phyloP scores from a whole-genome alignment of 2,329 filamentous ascomycete genomes.

The Bipolaris bicolor region DNA sequence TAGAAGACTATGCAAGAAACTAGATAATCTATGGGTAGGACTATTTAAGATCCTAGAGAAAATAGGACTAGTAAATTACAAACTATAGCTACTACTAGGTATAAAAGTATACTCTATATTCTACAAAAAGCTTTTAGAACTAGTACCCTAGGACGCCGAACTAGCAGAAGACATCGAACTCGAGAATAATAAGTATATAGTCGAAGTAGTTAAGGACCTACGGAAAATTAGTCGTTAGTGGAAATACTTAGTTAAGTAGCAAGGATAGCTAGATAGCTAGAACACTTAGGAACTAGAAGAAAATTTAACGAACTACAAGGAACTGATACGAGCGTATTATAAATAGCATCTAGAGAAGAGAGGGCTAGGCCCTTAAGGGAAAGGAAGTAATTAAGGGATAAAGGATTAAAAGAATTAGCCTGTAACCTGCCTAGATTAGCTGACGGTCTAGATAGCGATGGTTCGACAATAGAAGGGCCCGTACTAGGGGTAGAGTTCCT shows the following conservation, averaged over 20 bases:
- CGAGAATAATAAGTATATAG: background rate
- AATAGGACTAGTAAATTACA: background rate
- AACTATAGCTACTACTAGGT: background rate
- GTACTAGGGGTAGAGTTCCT: too few relatives aligned
- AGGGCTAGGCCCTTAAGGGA: too few relatives aligned
- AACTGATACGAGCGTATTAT: too few relatives aligned
- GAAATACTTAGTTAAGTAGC: background rate
- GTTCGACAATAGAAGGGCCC: too few relatives aligned
- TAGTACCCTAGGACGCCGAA: background rate
- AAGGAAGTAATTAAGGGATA: too few relatives aligned
- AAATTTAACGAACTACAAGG: background rate
- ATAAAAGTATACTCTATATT: background rate
- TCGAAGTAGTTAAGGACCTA: background rate
- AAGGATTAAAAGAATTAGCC: too few relatives aligned
- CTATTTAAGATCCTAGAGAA: background rate
- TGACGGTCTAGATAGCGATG: too few relatives aligned
- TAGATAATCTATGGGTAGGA: background rate
- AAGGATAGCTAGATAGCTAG: background rate
- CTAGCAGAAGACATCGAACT: background rate
- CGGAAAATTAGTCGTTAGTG: background rate
- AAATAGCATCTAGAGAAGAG: too few relatives aligned
- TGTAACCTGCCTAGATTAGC: too few relatives aligned
- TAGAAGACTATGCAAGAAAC: background rate
- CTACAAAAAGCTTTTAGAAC: slow-evolving; percentile 1
- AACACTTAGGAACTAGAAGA: background rate